A percentile compares a stretch with the other conserved stretches of the same genome.
Evolutionary conservation across 305 asterid genomes (phyloP).

Genomic region (Plantago lanceolata): DNA sequence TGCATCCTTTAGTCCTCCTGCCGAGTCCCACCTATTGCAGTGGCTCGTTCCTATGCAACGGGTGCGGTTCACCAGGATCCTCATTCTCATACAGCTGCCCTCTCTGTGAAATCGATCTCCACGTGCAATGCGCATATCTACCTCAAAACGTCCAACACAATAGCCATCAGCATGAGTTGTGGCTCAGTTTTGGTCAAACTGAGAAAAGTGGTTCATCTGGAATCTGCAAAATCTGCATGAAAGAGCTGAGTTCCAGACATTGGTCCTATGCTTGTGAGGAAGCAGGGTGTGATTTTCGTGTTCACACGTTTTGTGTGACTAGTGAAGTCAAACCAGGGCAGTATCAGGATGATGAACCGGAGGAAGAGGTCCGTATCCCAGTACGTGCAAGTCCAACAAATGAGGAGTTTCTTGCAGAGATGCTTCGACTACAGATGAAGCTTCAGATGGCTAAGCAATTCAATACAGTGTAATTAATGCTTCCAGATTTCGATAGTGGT

Average conservation of each 20-base stretch:
- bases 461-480: constrained; percentile 1
- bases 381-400: too few relatives aligned
- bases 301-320: constrained; percentile 60
- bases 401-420: constrained; percentile 23
- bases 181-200: constrained; percentile 15
- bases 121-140: constrained; percentile 51
- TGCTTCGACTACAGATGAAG: constrained; percentile 38
- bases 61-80: constrained; percentile 50
- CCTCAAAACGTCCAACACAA: constrained; percentile 41
- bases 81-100: constrained; percentile 56
- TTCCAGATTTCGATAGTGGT: neutral
- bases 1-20: constrained; percentile 53
- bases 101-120: constrained; percentile 60
- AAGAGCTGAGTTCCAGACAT: constrained; percentile 29
- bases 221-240: constrained; percentile 42
- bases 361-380: neutral
- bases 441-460: constrained; percentile 44
- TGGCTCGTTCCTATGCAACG: constrained; percentile 54
- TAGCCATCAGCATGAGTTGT: constrained; percentile 44
- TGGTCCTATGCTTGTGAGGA: constrained; percentile 52
- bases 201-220: constrained; percentile 17
- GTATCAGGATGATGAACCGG: constrained; percentile 42
- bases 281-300: constrained; percentile 31
- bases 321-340: constrained; percentile 49
- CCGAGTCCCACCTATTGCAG: constrained; percentile 64